Evolutionary conservation across 1,284 basidiomycete genomes (phyloP), one percentile per base, ranked within the genome.

Genomic region (Porodaedalea pini): DNA sequence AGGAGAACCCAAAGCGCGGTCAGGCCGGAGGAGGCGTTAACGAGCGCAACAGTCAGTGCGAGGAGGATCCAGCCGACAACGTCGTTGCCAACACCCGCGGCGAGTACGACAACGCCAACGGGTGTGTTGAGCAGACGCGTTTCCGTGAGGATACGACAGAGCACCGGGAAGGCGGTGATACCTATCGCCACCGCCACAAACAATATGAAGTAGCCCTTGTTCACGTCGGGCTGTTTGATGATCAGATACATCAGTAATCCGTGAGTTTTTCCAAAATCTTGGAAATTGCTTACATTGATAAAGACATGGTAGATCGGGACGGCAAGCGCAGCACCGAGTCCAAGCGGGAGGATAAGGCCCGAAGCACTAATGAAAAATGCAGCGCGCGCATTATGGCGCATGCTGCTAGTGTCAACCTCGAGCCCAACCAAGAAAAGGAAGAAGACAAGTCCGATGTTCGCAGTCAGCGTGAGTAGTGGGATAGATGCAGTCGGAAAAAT

Each of bases 401-500:
- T 74, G 54, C 85, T 68, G 3, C 81, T 77, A 15, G 85, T 78
- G 67, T 98, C 95, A 56, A 96, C 86, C 74, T 90, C 88, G 48
- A 98, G 78, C 11, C 93, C 96, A 41, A 98, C 84, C 53, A 95
- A 77, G 75, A 95, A 95, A 10, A 96, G 81, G 74, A 93, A 95
- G 36, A 97, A 78, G 63, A 96, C 84, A 19, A 98, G 82, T 51
- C 96, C 96, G 59, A 98, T 85, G 56, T 85, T 94, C 21, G 88
- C 83, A 10, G 94, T 90, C 31, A 98, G 82, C 57, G 81, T 88
- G 54, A 98, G 84, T 62, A 87, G 76, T 6, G 88, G 78, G 57
- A 95, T 73, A 3, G 87, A 90, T 0, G 66, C 70, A 0, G 70
- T n/a, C 0, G 94, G 93, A 73, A 97, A 97, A 64, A 97, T 90